Base-by-base conservation (phyloP, 164 flowering plant genomes). In the Pachysandra terminalis region DNA sequence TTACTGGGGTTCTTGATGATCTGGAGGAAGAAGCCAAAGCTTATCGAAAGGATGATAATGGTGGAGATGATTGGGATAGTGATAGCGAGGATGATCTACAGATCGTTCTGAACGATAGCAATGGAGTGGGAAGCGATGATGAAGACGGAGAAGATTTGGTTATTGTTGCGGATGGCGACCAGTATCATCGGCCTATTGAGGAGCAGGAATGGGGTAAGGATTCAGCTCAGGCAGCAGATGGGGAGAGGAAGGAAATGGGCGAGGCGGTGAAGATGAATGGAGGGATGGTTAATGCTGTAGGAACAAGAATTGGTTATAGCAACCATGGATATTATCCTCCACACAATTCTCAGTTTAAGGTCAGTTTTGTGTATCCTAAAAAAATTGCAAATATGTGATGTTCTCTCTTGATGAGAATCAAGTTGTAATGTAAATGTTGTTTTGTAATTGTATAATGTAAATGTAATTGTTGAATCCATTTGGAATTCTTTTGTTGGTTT, bases 321-420 rank as follows among this genome's bases (percentile, higher is more conserved):
- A 78, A 64, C 77, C 95, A 85, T 72, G 88, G 75, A 24, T 90
- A 85, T 81, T 90, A 85, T n/a, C n/a, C n/a, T 71, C 85, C 95
- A 1, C 90, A 85, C 79, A 96, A 89, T 87, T 93, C 97, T 49
- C 99, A 93, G 90, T 93, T 87, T 79, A 96, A 96, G 99, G 99
- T 93, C 82, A 83, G 96, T 87, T 72, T 62, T 57, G 68, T 52
- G 55, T n/a, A n/a, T n/a, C n/a, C n/a, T n/a, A n/a, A n/a, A n/a
- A n/a, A n/a, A n/a, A n/a, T n/a, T n/a, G n/a, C n/a, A n/a, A n/a
- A 27, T 70, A 68, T 54, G 63, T 69, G 70, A 64, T 75, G 73
- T 32, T 49, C 70, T 61, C 71, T 28, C 64, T 48, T 54, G 65
- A 64, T 73, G 72, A 73, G 74, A 71, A 65, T 57, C 53, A 65